phyloP scores from a whole-genome alignment of 1,284 basidiomycete species.

The Rhodotorula sp. region DNA sequence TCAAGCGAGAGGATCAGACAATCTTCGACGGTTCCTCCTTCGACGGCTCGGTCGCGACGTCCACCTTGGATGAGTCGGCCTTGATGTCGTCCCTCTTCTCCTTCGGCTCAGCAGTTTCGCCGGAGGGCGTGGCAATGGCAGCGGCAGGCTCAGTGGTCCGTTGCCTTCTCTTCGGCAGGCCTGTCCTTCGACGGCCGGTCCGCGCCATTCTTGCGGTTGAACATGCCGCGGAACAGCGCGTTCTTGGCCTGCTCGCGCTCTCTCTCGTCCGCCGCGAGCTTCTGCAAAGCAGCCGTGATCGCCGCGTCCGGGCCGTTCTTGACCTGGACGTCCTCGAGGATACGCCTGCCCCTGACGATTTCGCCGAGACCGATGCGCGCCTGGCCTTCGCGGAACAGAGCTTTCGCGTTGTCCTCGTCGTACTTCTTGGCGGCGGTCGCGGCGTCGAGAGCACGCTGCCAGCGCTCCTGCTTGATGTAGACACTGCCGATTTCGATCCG shows the following conservation, averaged over 20 bases:
- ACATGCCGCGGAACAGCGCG: conserved; percentile 21
- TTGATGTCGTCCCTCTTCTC: neutral
- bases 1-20: neutral
- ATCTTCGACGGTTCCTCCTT: neutral
- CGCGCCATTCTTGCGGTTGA: neutral
- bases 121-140: too few species aligned
- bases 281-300: conserved; percentile 15
- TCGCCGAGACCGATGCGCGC: conserved; percentile 31
- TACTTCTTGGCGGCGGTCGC: conserved; percentile 17
- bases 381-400: conserved; percentile 32
- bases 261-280: conserved; percentile 16
- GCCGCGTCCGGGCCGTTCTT: conserved; percentile 18
- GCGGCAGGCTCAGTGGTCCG: neutral
- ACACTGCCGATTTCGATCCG: neutral
- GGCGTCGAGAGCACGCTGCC: conserved; percentile 27
- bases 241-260: neutral
- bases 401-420: conserved; percentile 32
- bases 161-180: neutral
- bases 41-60: neutral
- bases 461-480: conserved; percentile 29
- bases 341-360: neutral
- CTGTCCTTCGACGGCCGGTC: neutral
- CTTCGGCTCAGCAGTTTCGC: neutral
- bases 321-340: conserved; percentile 25
- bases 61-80: neutral